Base-by-base conservation (phyloP, 2,329 filamentous ascomycete species). In the Bretziella fagacearum region DNA sequence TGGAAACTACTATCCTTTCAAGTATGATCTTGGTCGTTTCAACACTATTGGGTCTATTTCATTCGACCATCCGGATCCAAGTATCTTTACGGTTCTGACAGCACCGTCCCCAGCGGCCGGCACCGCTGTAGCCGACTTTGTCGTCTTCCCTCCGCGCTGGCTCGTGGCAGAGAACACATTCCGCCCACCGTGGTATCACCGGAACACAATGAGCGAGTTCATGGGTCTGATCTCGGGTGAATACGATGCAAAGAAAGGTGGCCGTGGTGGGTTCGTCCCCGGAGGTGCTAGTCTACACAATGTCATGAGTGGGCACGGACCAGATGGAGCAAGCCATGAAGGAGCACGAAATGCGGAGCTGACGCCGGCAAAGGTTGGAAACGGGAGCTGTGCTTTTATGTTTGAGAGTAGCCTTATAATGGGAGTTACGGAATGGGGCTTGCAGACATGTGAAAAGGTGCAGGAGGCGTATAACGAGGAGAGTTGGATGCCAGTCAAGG, bases 1-100 rank as follows among this genome's bases (percentile, higher is more conserved):
- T 57, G 82, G 82, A 37, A 81, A 76, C 52, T 86, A 85, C 62
- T 80, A 81, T 51, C 82, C 82, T 0, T 84, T 77, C 70, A 87
- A 87, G 62, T 87, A 87, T 63, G 82, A 86, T 55, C 69, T 87
- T 1, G 79, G 78, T 22, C 74, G 80, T 26, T 87, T 85, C 68
- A 81, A 79, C 62, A 76, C 74, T 36, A 77, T 87, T 37, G 82
- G 81, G 17, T 76, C 70, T 47, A 76, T 84, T 53, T 80, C 75
- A 6, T 84, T 74, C 56, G 82, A 87, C 59, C 82, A 87, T 57
- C 81, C 81, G 1, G 82, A 87, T 57, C 82, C 82, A 0, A 78
- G 72, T 52, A 85, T 87, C 59, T 87, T 80, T 63, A 85, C 76
- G 1, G 79, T 84, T 3, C 66, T 81, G 20, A 74, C 79, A 1